phyloP scores from a whole-genome alignment of 2,329 filamentous ascomycete genomes.

The Hypoxylon sp. region DNA sequence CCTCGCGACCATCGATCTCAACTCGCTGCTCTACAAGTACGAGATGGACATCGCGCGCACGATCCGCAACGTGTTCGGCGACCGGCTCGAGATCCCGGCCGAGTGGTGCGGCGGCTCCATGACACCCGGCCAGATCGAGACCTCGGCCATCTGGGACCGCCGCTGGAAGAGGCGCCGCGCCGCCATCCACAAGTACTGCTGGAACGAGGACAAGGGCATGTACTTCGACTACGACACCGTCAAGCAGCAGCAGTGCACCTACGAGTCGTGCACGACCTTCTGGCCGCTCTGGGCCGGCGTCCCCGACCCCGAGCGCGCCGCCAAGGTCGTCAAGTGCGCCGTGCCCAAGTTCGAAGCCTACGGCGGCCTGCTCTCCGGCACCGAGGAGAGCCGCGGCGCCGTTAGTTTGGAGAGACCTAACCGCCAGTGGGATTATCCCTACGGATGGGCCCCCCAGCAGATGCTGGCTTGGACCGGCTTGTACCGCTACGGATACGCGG shows the following conservation, averaged over 20 bases:
- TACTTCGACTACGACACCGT: conserved; percentile 97
- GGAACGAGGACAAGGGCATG: conserved; percentile 93
- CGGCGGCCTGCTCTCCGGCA: conserved; percentile 90
- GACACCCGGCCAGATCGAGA: conserved; percentile 78
- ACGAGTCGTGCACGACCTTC: conserved; percentile 94
- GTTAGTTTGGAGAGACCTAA: conserved; percentile 88
- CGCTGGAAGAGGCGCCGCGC: conserved; percentile 86
- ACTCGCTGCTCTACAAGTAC: conserved; percentile 96
- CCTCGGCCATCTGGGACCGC: conserved; percentile 91
- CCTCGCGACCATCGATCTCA: conserved; percentile 93
- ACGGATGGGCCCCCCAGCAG: conserved; percentile 98
- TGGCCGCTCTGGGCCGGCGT: conserved; percentile 98
- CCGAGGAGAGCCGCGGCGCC: conserved; percentile 86
- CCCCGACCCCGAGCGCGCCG: conserved; percentile 87
- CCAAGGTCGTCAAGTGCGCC: conserved; percentile 82
- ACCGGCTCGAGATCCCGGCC: conserved; percentile 83
- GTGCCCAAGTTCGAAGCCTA: conserved; percentile 90
- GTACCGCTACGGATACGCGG: conserved; percentile 89
- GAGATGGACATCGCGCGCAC: conserved; percentile 91
- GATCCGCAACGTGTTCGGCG: conserved; percentile 87
- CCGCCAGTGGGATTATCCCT: conserved; percentile 98
- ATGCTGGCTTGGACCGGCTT: conserved; percentile 97
- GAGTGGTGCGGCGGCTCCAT: conserved; percentile 83
- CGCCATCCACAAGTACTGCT: conserved; percentile 92
- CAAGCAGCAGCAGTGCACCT: conserved; percentile 83